Evolutionary conservation across 2,329 filamentous ascomycete genomes (phyloP), one percentile per base, ranked within the genome.

Genomic region (Xylaria polymorpha): DNA sequence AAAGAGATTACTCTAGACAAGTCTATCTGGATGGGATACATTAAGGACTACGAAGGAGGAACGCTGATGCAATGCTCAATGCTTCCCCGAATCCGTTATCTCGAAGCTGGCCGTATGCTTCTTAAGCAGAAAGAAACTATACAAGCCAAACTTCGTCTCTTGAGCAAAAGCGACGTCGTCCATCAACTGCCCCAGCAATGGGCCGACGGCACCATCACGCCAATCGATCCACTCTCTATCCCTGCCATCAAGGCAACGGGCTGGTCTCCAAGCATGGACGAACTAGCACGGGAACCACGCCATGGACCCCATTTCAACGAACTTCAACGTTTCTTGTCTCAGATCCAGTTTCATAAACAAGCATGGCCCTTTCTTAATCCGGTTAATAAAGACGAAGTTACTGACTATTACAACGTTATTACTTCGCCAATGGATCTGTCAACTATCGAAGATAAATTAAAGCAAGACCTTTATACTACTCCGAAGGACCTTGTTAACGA

Each of bases 21-120:
- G 76, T 89, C 90, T 6, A 90, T 93, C 4, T 98, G 95, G 95
- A 98, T 98, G 94, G 95, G 95, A 4, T 98, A 98, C 77, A 98
- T 98, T 83, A 98, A 98, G 79, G 95, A 98, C 80, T 98, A 98
- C 80, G 95, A 98, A 81, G 95, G 95, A 68, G 95, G 95, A 67
- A 98, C 95, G 0, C 96, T 98, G 71, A 98, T 98, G 95, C 95
- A 98, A 82, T 98, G 95, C 78, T 93, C 91, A 61, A 98, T 98
- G 95, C 86, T 98, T 25, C 94, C 94, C 10, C 92, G 92, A 71
- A 93, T 98, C 65, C 91, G 94, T 53, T 98, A 98, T 80, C 89
- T 98, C 10, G 94, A 98, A 80, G 88, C 90, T 75, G 92, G 93
- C 4, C 90, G 94, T 70, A 96, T 98, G 93, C 86, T 98, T 1